Conservation (phyloP, 352 stramenopile genomes). For the Globisporangium echinulatum region DNA sequence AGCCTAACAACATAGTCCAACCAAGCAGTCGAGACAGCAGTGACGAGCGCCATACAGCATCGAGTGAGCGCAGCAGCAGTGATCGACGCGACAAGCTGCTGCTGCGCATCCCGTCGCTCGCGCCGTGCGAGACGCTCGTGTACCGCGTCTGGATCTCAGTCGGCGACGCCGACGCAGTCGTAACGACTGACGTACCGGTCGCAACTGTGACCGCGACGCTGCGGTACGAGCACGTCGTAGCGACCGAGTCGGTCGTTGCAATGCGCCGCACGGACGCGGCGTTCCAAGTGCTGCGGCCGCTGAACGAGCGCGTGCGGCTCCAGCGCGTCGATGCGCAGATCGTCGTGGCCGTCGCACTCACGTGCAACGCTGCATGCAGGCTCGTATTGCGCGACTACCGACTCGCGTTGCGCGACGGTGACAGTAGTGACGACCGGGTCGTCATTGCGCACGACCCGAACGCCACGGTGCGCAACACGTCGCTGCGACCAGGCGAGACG, state of each 20-base stretch:
- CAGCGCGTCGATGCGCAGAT: constrained; percentile 26
- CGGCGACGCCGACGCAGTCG: constrained; percentile 9
- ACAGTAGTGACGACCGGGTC: not conserved
- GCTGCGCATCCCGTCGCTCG: constrained; percentile 18
- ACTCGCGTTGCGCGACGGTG: constrained; percentile 10
- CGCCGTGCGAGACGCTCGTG: constrained; percentile 9
- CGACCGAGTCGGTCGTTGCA: constrained; percentile 11
- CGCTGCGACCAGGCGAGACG: constrained; percentile 23
- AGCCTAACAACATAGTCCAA: not conserved
- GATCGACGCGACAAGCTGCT: constrained; percentile 13
- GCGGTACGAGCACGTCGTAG: constrained; percentile 19
- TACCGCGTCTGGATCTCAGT: constrained; percentile 22
- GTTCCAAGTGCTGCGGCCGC: constrained; percentile 26
- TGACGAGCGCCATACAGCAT: not conserved
- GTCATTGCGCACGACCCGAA: constrained; percentile 32
- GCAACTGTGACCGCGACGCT: constrained; percentile 20
- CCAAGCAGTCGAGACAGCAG: not conserved
- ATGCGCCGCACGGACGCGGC: constrained; percentile 21
- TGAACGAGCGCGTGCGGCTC: constrained; percentile 28
- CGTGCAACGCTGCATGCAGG: constrained; percentile 25
- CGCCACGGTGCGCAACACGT: constrained; percentile 18
- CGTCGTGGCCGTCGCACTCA: constrained; percentile 27
- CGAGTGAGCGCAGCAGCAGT: not conserved
- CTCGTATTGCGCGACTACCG: constrained; percentile 30
- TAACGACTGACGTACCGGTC: not conserved